Evolutionary conservation across 768 basidiomycete genomes (phyloP).

Genomic region (Trametes cinnabarina): DNA sequence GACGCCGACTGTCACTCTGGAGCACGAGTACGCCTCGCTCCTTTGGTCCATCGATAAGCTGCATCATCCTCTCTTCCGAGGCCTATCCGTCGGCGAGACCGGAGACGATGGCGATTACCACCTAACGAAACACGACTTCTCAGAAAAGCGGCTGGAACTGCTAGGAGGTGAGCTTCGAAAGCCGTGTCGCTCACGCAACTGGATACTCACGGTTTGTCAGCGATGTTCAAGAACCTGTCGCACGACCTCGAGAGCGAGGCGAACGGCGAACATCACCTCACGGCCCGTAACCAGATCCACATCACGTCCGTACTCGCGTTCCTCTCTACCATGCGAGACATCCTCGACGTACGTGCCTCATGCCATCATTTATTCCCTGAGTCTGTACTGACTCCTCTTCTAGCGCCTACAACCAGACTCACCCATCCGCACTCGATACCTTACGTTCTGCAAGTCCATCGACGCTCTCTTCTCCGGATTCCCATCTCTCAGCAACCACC

Average conservation of each 20-base stretch:
- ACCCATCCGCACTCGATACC: not conserved
- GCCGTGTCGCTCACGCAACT: not conserved
- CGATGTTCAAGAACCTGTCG: slow-evolving; percentile 45
- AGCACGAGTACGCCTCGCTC: slow-evolving; percentile 55
- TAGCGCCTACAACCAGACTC: slow-evolving; percentile 6
- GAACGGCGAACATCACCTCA: slow-evolving; percentile 26
- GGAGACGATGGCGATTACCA: slow-evolving; percentile 17
- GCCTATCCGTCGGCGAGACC: slow-evolving; percentile 27
- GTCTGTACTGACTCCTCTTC: not conserved
- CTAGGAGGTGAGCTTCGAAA: slow-evolving; percentile 35
- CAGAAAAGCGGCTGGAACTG: slow-evolving; percentile 36
- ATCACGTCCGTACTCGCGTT: slow-evolving; percentile 43
- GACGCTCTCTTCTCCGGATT: slow-evolving; percentile 7
- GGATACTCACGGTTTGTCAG: slow-evolving; percentile 33
- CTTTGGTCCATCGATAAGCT: slow-evolving; percentile 59
- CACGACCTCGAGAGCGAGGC: slow-evolving; percentile 32
- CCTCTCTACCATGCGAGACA: slow-evolving; percentile 52
- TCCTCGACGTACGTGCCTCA: slow-evolving; percentile 37
- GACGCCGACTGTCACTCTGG: slow-evolving; percentile 46
- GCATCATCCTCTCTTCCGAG: slow-evolving; percentile 49
- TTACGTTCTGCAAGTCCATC: slow-evolving; percentile 12
- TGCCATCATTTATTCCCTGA: too few relatives aligned
- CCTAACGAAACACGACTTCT: slow-evolving; percentile 26
- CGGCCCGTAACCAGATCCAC: slow-evolving; percentile 37
- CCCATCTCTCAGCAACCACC: slow-evolving; percentile 7